A percentile compares a stretch with the other conserved stretches of the same genome.
Evolutionary conservation across 1,139 yeast species (phyloP).

Genomic region (Geotrichum siamense): DNA sequence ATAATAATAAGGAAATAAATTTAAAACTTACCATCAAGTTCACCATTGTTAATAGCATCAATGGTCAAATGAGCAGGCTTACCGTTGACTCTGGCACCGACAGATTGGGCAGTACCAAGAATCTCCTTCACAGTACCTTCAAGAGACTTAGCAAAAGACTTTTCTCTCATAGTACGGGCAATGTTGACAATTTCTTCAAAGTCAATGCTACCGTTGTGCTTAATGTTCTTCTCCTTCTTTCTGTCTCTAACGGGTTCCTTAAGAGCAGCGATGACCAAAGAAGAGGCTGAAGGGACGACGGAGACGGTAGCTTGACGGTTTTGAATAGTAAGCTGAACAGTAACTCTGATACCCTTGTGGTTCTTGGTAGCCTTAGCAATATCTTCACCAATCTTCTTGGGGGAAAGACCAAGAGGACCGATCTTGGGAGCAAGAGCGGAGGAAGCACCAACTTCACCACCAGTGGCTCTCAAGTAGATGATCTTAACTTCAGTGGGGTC

Average conservation of each 20-base stretch:
- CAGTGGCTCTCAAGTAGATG: conserved; percentile 99
- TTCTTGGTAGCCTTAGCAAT: conserved; percentile 99
- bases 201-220: conserved; percentile 98
- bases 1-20: conserved; percentile 9
- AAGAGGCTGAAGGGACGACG: conserved; percentile 99
- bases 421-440: conserved; percentile 99
- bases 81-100: conserved; percentile 97
- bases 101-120: conserved; percentile 99
- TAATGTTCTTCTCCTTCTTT: conserved; percentile 99
- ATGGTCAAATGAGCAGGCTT: conserved; percentile 99
- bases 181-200: conserved; percentile 94
- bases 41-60: conserved; percentile 97
- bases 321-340: conserved; percentile 97
- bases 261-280: conserved; percentile 97
- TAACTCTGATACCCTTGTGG: conserved; percentile 98
- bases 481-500: conserved; percentile 98
- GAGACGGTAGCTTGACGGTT: conserved; percentile 99
- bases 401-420: conserved; percentile 99
- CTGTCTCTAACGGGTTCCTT: conserved; percentile 99
- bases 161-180: conserved; percentile 96
- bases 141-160: conserved; percentile 96
- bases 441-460: conserved; percentile 99
- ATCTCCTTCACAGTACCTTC: conserved; percentile 97
- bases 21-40: conserved; percentile 63
- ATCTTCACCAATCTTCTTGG: conserved; percentile 99